Conservation (phyloP, 208 protist species). For the Leishmania mexicana region DNA sequence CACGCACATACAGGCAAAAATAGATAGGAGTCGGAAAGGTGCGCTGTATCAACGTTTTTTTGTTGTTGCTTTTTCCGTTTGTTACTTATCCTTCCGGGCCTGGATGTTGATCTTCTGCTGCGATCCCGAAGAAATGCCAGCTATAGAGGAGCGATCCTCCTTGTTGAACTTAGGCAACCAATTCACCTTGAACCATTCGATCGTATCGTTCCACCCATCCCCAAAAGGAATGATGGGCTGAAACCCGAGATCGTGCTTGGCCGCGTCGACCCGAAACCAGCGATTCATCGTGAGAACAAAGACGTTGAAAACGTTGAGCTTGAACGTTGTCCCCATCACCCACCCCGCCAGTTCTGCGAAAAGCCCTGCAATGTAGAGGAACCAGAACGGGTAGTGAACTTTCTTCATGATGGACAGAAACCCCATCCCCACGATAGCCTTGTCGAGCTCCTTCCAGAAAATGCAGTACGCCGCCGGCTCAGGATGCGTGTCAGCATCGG, state of each 20-base stretch:
- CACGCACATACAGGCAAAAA: constrained; percentile 1
- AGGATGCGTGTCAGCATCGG: constrained; percentile 92
- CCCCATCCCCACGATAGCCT: constrained; percentile 89
- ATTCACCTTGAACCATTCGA: constrained; percentile 89
- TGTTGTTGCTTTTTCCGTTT: background rate
- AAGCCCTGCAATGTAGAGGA: constrained; percentile 88
- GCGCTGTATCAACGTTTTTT: background rate
- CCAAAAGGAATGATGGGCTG: constrained; percentile 88
- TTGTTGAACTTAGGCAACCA: constrained; percentile 89
- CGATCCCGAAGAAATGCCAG: constrained; percentile 70
- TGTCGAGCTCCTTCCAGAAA: constrained; percentile 94
- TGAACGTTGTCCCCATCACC: constrained; percentile 83
- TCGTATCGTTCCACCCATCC: constrained; percentile 90
- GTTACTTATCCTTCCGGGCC: constrained; percentile 36
- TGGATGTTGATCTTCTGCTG: constrained; percentile 94
- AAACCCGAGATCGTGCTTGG: constrained; percentile 87
- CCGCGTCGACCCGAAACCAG: constrained; percentile 93
- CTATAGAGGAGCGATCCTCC: constrained; percentile 61
- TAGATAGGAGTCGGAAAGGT: background rate
- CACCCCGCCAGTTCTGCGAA: constrained; percentile 73
- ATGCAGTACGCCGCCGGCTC: constrained; percentile 88
- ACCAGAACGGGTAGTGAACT: constrained; percentile 87
- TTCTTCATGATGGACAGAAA: constrained; percentile 85
- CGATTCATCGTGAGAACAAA: constrained; percentile 96
- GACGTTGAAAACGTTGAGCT: constrained; percentile 94